Conservation (phyloP, 1,284 basidiomycete genomes). For the Pseudozyma tsukubaensis region DNA sequence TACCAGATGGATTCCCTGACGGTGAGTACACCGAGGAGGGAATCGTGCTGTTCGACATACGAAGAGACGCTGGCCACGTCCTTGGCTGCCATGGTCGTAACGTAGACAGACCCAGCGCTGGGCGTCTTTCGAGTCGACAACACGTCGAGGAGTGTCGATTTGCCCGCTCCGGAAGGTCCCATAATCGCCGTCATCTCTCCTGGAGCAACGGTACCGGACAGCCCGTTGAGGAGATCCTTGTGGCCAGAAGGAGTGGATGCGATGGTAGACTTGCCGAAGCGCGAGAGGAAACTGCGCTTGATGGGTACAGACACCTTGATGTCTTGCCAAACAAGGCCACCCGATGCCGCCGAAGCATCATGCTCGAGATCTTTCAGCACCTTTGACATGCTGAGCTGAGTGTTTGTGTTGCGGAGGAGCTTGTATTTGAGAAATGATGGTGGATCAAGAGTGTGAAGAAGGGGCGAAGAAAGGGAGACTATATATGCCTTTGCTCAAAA, state of each 20-base stretch:
- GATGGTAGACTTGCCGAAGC: background rate
- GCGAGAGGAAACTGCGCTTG: slow-evolving; percentile 4
- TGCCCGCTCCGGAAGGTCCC: slow-evolving; percentile 69
- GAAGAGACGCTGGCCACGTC: slow-evolving; percentile 42
- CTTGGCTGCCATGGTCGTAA: slow-evolving; percentile 1
- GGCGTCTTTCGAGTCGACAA: slow-evolving; percentile 62
- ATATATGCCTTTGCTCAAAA: background rate
- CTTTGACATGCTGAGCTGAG: background rate
- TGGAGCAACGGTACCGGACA: slow-evolving; percentile 14
- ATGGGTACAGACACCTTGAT: slow-evolving; percentile 6
- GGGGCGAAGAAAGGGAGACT: background rate
- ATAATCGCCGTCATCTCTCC: slow-evolving; percentile 59
- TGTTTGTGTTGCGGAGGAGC: no score
- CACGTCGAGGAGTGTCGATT: slow-evolving; percentile 69
- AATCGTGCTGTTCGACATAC: slow-evolving; percentile 70
- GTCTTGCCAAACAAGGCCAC: slow-evolving; percentile 24
- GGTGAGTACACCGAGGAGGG: slow-evolving; percentile 69
- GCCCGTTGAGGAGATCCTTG: slow-evolving; percentile 12
- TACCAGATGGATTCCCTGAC: slow-evolving; percentile 69
- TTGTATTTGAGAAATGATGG: background rate
- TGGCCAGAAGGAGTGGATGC: background rate
- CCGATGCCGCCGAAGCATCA: background rate
- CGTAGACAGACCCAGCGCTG: slow-evolving; percentile 5
- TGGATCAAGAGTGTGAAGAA: background rate
- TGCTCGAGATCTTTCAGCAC: slow-evolving; percentile 19